Evolutionary conservation across 352 stramenopile genomes (phyloP).

Genomic region (Globisporangium heterothallicum): DNA sequence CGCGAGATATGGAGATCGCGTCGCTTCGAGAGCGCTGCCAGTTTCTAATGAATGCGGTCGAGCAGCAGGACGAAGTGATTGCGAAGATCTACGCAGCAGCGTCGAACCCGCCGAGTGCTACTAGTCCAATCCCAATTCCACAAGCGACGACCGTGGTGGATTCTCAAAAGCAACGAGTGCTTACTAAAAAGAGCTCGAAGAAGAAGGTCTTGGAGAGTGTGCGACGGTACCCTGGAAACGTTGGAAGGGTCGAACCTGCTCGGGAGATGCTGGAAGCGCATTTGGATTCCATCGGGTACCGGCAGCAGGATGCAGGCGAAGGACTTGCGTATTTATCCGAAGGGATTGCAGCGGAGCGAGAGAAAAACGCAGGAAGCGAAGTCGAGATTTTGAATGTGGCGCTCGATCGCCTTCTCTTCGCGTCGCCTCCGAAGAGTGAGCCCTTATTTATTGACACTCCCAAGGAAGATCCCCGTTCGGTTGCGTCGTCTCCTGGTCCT

Average conservation of each 20-base stretch:
- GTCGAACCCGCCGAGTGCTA: neutral
- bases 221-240: conserved; percentile 20
- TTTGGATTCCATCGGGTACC: conserved; percentile 49
- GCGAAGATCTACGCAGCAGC: conserved; percentile 68
- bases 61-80: conserved; percentile 75
- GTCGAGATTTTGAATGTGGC: conserved; percentile 3
- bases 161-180: conserved; percentile 1
- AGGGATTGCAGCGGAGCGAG: conserved; percentile 2
- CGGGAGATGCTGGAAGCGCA: conserved; percentile 38
- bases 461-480: neutral
- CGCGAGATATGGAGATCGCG: conserved; percentile 69
- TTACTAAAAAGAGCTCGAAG: conserved; percentile 3
- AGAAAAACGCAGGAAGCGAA: neutral
- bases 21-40: conserved; percentile 59
- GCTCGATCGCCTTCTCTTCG: conserved; percentile 19
- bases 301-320: conserved; percentile 23
- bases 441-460: conserved; percentile 10
- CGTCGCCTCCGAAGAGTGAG: conserved; percentile 24
- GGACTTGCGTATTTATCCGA: conserved; percentile 35
- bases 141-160: conserved; percentile 1
- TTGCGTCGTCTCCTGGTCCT: neutral
- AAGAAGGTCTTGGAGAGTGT: conserved; percentile 16
- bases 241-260: conserved; percentile 28
- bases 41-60: conserved; percentile 48
- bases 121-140: neutral